Conservation (phyloP, 2,329 filamentous ascomycete species). For the Cladophialophora carrionii region DNA sequence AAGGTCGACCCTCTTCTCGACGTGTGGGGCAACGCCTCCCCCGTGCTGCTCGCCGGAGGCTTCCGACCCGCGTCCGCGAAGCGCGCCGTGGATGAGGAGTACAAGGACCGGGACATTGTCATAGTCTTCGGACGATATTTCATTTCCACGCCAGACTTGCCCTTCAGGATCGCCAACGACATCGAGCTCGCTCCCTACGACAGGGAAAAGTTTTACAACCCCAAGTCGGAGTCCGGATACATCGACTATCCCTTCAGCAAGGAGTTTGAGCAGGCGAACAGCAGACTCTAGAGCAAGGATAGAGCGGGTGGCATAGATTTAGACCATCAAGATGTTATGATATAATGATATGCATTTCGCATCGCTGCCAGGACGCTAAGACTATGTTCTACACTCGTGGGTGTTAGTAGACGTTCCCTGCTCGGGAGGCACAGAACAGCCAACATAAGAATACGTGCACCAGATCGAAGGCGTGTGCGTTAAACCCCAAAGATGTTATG, state of each 20-base stretch:
- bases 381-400: neutral
- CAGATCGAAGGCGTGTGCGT: neutral
- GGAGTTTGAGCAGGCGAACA: slow-evolving; percentile 21
- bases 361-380: neutral
- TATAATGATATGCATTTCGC: slow-evolving; percentile 16
- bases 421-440: neutral
- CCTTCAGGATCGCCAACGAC: slow-evolving; percentile 50
- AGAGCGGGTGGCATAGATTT: neutral
- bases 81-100: slow-evolving; percentile 52
- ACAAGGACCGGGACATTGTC: slow-evolving; percentile 50
- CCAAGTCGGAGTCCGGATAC: slow-evolving; percentile 27
- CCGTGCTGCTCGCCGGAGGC: slow-evolving; percentile 61
- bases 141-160: slow-evolving; percentile 55
- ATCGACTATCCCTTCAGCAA: slow-evolving; percentile 24
- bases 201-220: slow-evolving; percentile 30
- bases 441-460: neutral
- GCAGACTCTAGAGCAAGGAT: slow-evolving; percentile 7
- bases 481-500: neutral
- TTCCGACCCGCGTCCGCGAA: slow-evolving; percentile 57
- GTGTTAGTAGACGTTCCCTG: neutral
- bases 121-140: slow-evolving; percentile 55
- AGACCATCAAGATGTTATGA: neutral
- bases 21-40: slow-evolving; percentile 56
- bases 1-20: slow-evolving; percentile 24
- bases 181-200: slow-evolving; percentile 27